Evolutionary conservation across 2,329 filamentous ascomycete species (phyloP), one percentile per base, ranked within the genome.

Genomic region (Pleoardoris graminearum): DNA sequence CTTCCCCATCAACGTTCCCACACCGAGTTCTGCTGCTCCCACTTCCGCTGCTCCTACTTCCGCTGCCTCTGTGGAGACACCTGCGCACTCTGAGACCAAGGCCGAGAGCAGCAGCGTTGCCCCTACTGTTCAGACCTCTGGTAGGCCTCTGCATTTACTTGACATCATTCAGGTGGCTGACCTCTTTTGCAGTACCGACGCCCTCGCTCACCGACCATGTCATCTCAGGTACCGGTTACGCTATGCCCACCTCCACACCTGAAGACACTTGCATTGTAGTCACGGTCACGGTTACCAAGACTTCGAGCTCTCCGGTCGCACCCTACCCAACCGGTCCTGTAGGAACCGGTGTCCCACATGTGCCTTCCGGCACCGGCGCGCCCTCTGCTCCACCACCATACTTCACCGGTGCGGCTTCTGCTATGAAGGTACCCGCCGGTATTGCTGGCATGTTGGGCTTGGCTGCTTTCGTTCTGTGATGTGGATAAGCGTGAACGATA

Each of bases 371-470:
- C 10, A 59, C 48, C 17, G 54, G 55, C 14, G 32, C 41, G 8
- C 30, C 47, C 16, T 33, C 25, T 7, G 32, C 19, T 21, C 30
- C 39, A 21, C 35, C 58, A 21, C 55, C 64, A 5, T 37, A 43
- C 7, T 67, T 62, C 53, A 62, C 63, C 27, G 62, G 54, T 48
- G 63, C 61, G 2, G 64, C 60, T n/a, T 29, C 23, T 16, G 50
- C 54, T 2, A 42, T 57, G 1, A 57, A 59, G 38, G 57, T 59
- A 1, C 58, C 61, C 11, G 51, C 55, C 3, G 44, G 54, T 2
- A 36, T 61, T 51, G 63, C 47, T 14, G 65, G 61, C 22, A 22
- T 62, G 3, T 12, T 67, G 25, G 61, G 61, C 2, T 19, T 66
- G 35, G 58, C 47, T 41, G 62, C 55, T 36, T 53, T 62, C 41